A percentile compares a stretch with the other conserved stretches of the same genome.
These are phyloP conservation scores for Coemansia sp. DNA, from an alignment of 192 early-diverging fungal species.

Conservation along the genomic window DNA sequence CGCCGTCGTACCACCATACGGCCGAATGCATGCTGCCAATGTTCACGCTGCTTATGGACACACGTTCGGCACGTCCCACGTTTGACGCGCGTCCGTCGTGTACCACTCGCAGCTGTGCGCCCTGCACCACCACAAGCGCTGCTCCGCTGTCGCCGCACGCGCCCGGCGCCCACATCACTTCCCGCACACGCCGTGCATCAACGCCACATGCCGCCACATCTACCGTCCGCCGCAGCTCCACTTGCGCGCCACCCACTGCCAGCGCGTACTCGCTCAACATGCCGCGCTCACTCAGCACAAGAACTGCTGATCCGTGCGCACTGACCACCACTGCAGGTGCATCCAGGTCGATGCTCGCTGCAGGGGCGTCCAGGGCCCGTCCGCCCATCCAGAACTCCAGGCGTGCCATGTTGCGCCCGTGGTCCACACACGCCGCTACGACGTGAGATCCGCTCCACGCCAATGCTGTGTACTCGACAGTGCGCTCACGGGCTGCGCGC, in stretches of 20 bases:
- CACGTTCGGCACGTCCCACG: conserved; percentile 23
- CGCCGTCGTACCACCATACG: conserved; percentile 52
- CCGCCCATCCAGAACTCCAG: conserved; percentile 36
- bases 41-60: conserved; percentile 44
- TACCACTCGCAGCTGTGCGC: conserved; percentile 27
- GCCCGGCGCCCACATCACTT: conserved; percentile 52
- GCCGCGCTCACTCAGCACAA: conserved; percentile 28
- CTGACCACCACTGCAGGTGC: conserved; percentile 2
- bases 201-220: conserved; percentile 9
- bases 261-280: background rate
- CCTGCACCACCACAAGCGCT: conserved; percentile 44
- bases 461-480: conserved; percentile 17
- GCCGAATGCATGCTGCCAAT: conserved; percentile 55
- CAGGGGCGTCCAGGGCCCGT: conserved; percentile 29
- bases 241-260: conserved; percentile 6
- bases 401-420: conserved; percentile 16
- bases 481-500: background rate
- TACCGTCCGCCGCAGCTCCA: conserved; percentile 22
- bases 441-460: conserved; percentile 47
- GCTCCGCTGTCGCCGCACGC: conserved; percentile 28
- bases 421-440: conserved; percentile 31
- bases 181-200: conserved; percentile 29
- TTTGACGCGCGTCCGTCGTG: conserved; percentile 6
- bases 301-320: conserved; percentile 2
- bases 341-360: conserved; percentile 23